Conservation (phyloP, 768 basidiomycete species). For the Hypholoma fasciculare region DNA sequence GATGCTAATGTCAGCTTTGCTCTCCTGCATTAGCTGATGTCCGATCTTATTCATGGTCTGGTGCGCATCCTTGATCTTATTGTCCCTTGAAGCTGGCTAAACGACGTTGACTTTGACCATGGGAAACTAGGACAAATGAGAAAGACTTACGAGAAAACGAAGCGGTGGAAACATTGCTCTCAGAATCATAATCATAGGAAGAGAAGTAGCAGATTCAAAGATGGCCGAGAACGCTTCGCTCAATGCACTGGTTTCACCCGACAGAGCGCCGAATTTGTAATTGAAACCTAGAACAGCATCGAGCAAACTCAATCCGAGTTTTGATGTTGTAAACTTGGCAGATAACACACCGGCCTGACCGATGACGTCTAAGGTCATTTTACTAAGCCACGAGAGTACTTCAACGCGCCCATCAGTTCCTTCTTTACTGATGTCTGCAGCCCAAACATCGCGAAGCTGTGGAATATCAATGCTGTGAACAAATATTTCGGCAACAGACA, state of each 20-base stretch:
- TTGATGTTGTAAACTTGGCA: too few relatives aligned
- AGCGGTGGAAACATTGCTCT: conserved; percentile 36
- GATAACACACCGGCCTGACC: conserved; percentile 60
- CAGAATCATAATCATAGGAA: conserved; percentile 31
- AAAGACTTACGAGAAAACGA: conserved; percentile 32
- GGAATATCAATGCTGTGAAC: neutral
- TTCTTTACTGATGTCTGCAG: conserved; percentile 30
- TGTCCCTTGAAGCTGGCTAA: conserved; percentile 33
- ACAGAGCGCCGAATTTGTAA: conserved; percentile 32
- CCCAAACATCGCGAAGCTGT: conserved; percentile 53
- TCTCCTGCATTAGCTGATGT: conserved; percentile 44
- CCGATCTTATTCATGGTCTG: conserved; percentile 52
- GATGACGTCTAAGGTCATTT: conserved; percentile 75
- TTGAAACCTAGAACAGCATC: conserved; percentile 28
- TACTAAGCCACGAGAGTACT: conserved; percentile 62
- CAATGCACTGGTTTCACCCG: conserved; percentile 43
- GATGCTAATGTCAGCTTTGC: conserved; percentile 37
- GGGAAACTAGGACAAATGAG: too few relatives aligned
- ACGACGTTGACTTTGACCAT: neutral
- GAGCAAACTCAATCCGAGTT: conserved; percentile 12
- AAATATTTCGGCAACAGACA: neutral
- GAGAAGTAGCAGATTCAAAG: conserved; percentile 41
- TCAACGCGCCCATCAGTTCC: conserved; percentile 43
- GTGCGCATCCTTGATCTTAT: conserved; percentile 28
- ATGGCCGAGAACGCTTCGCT: conserved; percentile 53